Evolutionary conservation across 345 rosid species (phyloP), one percentile per base, ranked within the genome.

Genomic region (Lumnitzera littorea): DNA sequence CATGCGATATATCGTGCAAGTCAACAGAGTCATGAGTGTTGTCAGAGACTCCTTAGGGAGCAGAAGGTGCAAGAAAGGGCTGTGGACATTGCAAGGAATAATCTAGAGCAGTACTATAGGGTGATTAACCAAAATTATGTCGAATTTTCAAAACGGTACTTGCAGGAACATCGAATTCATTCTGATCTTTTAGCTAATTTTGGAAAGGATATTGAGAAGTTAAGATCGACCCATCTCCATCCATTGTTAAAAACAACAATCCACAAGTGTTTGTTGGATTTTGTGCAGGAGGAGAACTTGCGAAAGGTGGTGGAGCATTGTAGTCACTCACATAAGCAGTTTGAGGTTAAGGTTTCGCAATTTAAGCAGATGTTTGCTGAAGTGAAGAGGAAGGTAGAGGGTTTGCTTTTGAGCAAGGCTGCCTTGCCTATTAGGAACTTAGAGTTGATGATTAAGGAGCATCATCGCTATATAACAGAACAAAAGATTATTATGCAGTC

Each of bases 401-500:
- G 88, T 46, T 68, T 95, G 77, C 76, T 88, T 60, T 65, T 87
- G 64, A 57, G 68, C 58, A 76, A 80, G 73, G 76, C 83, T 31
- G 69, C 91, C 49, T 55, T 68, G 10, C 65, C 89, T 11, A 67
- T 71, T 61, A 78, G 74, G 79, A 81, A 74, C 71, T 69, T 88
- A 69, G 97, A 95, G 63, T 67, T 56, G 64, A 61, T 73, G 53
- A 71, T 95, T 62, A 83, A 78, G 74, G 97, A 88, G 66, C 86
- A 81, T 60, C 88, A 75, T 51, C 82, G 69, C 11, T 82, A 60
- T 73, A 75, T 88, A 62, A 68, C 73, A 50, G 97, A 95, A 67
- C 91, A 91, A 61, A 91, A 83, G 73, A 88, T 87, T 70, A 83
- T 91, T 68, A 84, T 88, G 96, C 99, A 95, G 66, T 88, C 97